phyloP scores from a whole-genome alignment of 108 stramenopile species.

The Skeletonema menzelii region DNA sequence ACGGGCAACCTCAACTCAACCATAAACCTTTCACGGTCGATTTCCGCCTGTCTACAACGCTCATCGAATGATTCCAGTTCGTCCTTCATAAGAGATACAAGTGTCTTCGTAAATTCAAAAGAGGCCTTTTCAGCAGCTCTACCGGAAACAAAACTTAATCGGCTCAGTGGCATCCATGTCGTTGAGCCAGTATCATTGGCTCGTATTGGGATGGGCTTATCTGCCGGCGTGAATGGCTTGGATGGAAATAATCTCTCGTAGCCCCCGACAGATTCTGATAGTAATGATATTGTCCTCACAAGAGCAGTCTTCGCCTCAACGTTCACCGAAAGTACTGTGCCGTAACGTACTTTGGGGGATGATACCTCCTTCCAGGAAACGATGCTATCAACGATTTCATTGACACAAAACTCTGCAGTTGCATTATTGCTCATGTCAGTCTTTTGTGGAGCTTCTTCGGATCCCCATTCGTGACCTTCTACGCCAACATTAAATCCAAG shows the following conservation, averaged over 20 bases:
- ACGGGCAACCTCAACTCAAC: constrained; percentile 5
- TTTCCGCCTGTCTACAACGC: neutral
- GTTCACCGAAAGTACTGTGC: constrained; percentile 23
- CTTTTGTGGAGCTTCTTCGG: neutral
- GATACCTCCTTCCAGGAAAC: constrained; percentile 18
- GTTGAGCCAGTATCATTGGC: constrained; percentile 19
- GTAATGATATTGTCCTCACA: constrained; percentile 13
- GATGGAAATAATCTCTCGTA: neutral
- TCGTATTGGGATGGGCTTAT: neutral
- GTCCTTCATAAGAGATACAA: neutral
- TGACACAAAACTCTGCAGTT: constrained; percentile 2
- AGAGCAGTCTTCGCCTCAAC: constrained; percentile 13
- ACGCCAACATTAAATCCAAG: neutral
- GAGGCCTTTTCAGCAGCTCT: neutral
- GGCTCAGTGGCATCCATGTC: constrained; percentile 17
- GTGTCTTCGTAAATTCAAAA: neutral
- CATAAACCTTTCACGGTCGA: constrained; percentile 1
- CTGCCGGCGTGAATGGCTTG: neutral
- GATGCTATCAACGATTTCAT: constrained; percentile 30
- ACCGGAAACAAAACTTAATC: constrained; percentile 21
- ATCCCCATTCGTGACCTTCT: neutral
- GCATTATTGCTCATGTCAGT: neutral
- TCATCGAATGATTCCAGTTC: constrained; percentile 8
- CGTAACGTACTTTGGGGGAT: constrained; percentile 1
- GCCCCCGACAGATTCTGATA: neutral